Evolutionary conservation across 2,329 filamentous ascomycete genomes (phyloP).

Genomic region (Neopestalotiopsis clavispora): DNA sequence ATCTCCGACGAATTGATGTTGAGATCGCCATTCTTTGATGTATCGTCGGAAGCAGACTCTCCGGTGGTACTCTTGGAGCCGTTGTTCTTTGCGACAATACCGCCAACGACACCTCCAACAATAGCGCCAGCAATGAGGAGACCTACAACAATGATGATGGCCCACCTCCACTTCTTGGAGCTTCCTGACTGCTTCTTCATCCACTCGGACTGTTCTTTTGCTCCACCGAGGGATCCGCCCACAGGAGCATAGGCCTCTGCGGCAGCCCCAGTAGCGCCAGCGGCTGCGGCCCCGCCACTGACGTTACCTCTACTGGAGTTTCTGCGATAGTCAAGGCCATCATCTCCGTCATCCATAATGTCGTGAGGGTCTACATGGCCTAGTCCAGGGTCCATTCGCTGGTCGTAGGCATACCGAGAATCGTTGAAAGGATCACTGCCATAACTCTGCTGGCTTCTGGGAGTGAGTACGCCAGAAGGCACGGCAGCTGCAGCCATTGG

Average conservation of each 20-base stretch:
- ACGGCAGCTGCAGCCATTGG: conserved; percentile 40
- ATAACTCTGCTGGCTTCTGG: conserved; percentile 57
- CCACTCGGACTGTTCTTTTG: conserved; percentile 72
- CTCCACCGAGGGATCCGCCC: conserved; percentile 34
- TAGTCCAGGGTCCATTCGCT: conserved; percentile 53
- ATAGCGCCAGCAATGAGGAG: conserved; percentile 73
- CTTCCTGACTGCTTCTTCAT: conserved; percentile 61
- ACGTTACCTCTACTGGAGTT: conserved; percentile 47
- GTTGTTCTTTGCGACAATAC: conserved; percentile 46
- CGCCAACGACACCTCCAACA: conserved; percentile 70
- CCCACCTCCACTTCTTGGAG: conserved; percentile 72
- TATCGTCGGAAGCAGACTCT: conserved; percentile 64
- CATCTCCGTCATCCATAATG: conserved; percentile 87
- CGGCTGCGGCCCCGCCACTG: conserved; percentile 51
- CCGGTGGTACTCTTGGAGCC: conserved; percentile 41
- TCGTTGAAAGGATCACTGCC: conserved; percentile 71
- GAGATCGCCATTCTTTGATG: conserved; percentile 70
- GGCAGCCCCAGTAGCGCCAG: conserved; percentile 49
- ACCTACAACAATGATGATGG: conserved; percentile 67
- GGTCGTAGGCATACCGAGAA: conserved; percentile 48
- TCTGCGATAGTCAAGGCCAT: conserved; percentile 70
- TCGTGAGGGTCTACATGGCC: conserved; percentile 76
- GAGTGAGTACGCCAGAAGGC: conserved; percentile 43
- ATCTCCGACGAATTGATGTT: conserved; percentile 78
- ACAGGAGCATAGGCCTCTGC: conserved; percentile 24